These are phyloP conservation scores for Tricholoma sp. DNA, from an alignment of 768 basidiomycete genomes.

Conservation along the genomic window DNA sequence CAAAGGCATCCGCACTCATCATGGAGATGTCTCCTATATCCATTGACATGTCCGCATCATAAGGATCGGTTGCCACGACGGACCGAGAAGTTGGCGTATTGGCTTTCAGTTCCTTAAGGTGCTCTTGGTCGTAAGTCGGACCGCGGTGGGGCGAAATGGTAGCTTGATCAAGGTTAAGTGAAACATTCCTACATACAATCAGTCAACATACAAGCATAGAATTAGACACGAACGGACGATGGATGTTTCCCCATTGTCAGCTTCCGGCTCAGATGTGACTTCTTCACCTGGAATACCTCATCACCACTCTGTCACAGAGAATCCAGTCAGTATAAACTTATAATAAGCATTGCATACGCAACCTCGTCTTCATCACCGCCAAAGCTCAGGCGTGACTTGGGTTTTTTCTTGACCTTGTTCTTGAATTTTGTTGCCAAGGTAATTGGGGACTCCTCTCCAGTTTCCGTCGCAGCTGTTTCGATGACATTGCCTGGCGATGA, in stretches of 20 bases:
- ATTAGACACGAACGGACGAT: conserved; percentile 30
- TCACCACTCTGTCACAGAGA: conserved; percentile 46
- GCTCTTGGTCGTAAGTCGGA: conserved; percentile 66
- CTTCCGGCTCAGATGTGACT: conserved; percentile 70
- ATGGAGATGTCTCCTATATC: conserved; percentile 37
- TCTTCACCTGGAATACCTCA: conserved; percentile 75
- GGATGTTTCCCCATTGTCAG: conserved; percentile 52
- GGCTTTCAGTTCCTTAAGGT: conserved; percentile 76
- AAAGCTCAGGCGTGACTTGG: conserved; percentile 72
- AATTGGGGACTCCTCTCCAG: conserved; percentile 49
- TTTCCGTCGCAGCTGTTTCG: conserved; percentile 21
- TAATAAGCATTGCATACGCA: conserved; percentile 16
- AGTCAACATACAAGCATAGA: conserved; percentile 6
- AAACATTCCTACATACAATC: conserved; percentile 32
- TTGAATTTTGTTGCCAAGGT: conserved; percentile 63
- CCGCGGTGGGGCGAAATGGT: conserved; percentile 47
- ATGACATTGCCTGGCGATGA: conserved; percentile 33
- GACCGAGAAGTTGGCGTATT: conserved; percentile 60
- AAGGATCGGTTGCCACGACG: conserved; percentile 32
- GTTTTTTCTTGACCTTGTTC: conserved; percentile 64
- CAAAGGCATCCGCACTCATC: conserved; percentile 26
- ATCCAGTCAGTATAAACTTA: conserved; percentile 22
- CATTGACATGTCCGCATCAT: conserved; percentile 49
- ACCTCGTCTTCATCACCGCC: conserved; percentile 66
- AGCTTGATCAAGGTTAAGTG: conserved; percentile 50